Evolutionary conservation across 2,329 filamentous ascomycete species (phyloP), one percentile per base, ranked within the genome.

Genomic region (Chaetomiaceae sp.): DNA sequence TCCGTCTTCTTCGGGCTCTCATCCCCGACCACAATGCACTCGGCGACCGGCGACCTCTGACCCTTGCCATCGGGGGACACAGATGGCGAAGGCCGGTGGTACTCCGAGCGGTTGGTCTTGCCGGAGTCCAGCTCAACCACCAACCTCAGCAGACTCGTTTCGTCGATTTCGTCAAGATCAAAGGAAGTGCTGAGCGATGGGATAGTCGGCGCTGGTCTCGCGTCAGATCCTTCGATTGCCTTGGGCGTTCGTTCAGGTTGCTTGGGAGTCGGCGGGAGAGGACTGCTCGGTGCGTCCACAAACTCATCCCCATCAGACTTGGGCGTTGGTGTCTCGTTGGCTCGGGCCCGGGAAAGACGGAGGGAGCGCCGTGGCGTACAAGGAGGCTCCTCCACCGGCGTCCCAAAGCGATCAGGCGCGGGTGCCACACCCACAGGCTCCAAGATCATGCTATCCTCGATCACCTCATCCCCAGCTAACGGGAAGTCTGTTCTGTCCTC

Each of bases 121-220:
- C 65, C 67, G 21, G 72, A 68, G 55, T 78, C 76, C 8, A 79
- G 62, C 56, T 78, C 75, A n/a, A 73, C 70, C 3, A 74, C 70
- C 5, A 80, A 66, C 44, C 71, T 68, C 43, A 75, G 63, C 60
- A 78, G 69, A 56, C 73, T 74, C 30, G 65, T 68, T 51, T 79
- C 75, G 41, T 75, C 75, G 6, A 64, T 69, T 35, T 74, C 71
- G 50, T 69, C 73, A 45, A 72, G 57, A 12, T 65, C 66, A 56
- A 73, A 73, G 1, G 72, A 74, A 16, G 56, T 53, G 6, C 57
- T 59, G 20, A 30, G 23, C 17, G 48, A 21, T 23, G 42, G 33
- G 5, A 40, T 44, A 23, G n/a, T 38, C n/a, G 47, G 45, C 4
- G 16, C 20, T 31, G 44, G 40, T 16, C 30, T 34, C 14, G 44